A percentile compares a stretch with the other conserved stretches of the same genome.
Conservation (phyloP, 1,284 basidiomycete species). For the Naganishia sp. region DNA sequence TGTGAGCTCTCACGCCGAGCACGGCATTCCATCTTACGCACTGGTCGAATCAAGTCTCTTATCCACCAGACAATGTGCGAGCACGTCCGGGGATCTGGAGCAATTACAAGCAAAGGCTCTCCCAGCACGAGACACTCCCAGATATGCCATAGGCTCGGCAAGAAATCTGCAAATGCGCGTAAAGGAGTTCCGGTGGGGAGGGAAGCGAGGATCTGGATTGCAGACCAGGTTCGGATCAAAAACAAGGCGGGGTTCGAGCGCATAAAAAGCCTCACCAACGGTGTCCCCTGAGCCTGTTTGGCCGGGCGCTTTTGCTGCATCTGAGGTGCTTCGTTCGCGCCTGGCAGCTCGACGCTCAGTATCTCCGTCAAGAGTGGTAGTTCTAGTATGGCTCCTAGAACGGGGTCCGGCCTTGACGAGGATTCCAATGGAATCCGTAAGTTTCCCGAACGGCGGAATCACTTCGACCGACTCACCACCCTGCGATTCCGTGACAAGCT, state of each 20-base stretch:
- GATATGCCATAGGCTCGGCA: constrained; percentile 83
- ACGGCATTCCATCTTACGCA: constrained; percentile 50
- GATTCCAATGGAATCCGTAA: neutral
- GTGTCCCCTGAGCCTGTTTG: constrained; percentile 49
- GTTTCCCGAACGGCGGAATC: neutral
- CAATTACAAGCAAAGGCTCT: constrained; percentile 85
- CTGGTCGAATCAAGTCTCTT: constrained; percentile 81
- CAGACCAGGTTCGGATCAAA: constrained; percentile 42
- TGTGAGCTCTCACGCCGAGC: constrained; percentile 6
- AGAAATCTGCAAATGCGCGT: constrained; percentile 69
- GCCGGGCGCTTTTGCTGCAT: constrained; percentile 47
- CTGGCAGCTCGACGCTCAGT: constrained; percentile 70
- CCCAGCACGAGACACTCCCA: constrained; percentile 89
- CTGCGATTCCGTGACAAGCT: constrained; percentile 80
- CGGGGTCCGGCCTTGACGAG: constrained; percentile 64
- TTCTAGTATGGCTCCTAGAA: constrained; percentile 65
- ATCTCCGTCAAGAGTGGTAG: constrained; percentile 78
- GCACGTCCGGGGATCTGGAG: constrained; percentile 74
- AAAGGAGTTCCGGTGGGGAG: constrained; percentile 70
- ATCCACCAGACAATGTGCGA: constrained; percentile 85
- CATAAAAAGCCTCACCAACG: constrained; percentile 46
- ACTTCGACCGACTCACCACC: constrained; percentile 63
- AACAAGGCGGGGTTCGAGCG: constrained; percentile 42
- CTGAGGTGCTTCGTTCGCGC: constrained; percentile 70
- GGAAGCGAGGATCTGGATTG: constrained; percentile 71